These are phyloP conservation scores for Tolypocladium cylindrosporum DNA, from an alignment of 2,329 filamentous ascomycete genomes.

Conservation along the genomic window DNA sequence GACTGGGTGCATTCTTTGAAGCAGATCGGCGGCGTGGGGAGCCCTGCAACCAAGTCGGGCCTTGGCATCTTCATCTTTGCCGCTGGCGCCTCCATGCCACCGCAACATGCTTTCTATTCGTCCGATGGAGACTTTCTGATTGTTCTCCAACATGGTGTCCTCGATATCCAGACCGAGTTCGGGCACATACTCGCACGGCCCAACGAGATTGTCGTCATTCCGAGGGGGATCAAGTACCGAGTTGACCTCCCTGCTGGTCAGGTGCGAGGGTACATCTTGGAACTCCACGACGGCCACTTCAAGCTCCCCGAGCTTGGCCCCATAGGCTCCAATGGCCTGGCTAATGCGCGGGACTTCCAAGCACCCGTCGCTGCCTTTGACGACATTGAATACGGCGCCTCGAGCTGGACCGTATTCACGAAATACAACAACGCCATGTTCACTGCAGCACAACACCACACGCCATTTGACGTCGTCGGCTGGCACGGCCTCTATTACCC, in stretches of 20 bases:
- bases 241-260: slow-evolving; percentile 52
- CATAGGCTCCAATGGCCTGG: slow-evolving; percentile 65
- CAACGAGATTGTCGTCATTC: slow-evolving; percentile 69
- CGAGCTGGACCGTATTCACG: slow-evolving; percentile 36
- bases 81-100: slow-evolving; percentile 66
- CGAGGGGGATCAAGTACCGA: slow-evolving; percentile 63
- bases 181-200: slow-evolving; percentile 64
- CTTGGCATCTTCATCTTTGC: slow-evolving; percentile 74
- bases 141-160: slow-evolving; percentile 61
- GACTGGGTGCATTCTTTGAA: slow-evolving; percentile 51
- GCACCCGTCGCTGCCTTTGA: slow-evolving; percentile 59
- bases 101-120: slow-evolving; percentile 71
- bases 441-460: slow-evolving; percentile 54
- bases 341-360: slow-evolving; percentile 67
- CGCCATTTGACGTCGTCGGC: slow-evolving; percentile 69
- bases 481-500: slow-evolving; percentile 78
- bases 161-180: slow-evolving; percentile 71
- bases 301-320: slow-evolving; percentile 62
- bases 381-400: slow-evolving; percentile 24
- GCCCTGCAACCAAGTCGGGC: slow-evolving; percentile 68
- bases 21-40: slow-evolving; percentile 67
- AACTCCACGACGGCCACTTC: slow-evolving; percentile 65
- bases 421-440: slow-evolving; percentile 61
- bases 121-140: slow-evolving; percentile 73
- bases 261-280: slow-evolving; percentile 63